Evolutionary conservation across 768 basidiomycete species (phyloP).

Genomic region (Pilatotrama ljubarskyi): DNA sequence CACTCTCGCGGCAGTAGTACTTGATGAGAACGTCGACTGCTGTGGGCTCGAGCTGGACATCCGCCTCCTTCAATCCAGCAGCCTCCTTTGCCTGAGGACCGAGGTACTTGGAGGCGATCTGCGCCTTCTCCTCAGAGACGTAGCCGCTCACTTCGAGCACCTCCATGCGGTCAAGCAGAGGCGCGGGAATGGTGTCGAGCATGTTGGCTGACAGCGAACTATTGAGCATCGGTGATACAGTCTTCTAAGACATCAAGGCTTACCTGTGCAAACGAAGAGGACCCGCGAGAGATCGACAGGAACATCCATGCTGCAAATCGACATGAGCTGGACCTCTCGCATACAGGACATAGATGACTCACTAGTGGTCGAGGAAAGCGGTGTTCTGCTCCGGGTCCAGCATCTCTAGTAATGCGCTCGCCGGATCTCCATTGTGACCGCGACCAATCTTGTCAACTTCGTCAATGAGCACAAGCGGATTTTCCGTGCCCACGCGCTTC

Average conservation of each 20-base stretch:
- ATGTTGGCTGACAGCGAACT: slow-evolving; percentile 62
- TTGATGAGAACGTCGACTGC: slow-evolving; percentile 90
- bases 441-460: slow-evolving; percentile 96
- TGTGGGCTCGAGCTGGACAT: slow-evolving; percentile 73
- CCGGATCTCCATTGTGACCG: slow-evolving; percentile 89
- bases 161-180: slow-evolving; percentile 94
- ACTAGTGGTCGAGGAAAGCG: slow-evolving; percentile 95
- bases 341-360: slow-evolving; percentile 33
- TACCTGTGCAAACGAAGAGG: slow-evolving; percentile 92
- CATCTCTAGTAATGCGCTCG: slow-evolving; percentile 91
- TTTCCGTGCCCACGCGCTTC: slow-evolving; percentile 91
- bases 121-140: slow-evolving; percentile 89
- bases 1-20: slow-evolving; percentile 97
- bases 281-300: slow-evolving; percentile 95
- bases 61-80: slow-evolving; percentile 80
- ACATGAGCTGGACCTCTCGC: background rate
- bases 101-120: slow-evolving; percentile 85
- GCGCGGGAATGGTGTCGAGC: slow-evolving; percentile 91
- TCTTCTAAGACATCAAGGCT: background rate
- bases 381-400: slow-evolving; percentile 94
- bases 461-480: slow-evolving; percentile 91
- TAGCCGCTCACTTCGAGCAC: slow-evolving; percentile 94
- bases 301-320: slow-evolving; percentile 79
- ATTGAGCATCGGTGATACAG: background rate
- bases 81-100: slow-evolving; percentile 93